phyloP scores from a whole-genome alignment of 768 basidiomycete species.

The Lactarius vividus region DNA sequence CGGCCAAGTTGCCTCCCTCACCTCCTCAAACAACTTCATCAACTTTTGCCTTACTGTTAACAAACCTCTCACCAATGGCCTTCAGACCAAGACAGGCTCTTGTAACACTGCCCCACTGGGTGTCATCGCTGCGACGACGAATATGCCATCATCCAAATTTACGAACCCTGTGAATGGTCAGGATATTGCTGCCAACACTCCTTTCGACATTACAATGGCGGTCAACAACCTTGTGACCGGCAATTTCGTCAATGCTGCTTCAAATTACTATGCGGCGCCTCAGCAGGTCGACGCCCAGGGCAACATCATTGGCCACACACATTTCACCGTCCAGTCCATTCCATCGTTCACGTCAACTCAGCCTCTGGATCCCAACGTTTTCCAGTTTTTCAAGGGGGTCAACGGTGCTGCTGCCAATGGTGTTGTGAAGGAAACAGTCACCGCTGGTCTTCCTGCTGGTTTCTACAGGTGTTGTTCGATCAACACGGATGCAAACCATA shows the following conservation, averaged over 20 bases:
- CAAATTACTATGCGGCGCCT: constrained; percentile 55
- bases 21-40: constrained; percentile 73
- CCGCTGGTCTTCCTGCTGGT: constrained; percentile 44
- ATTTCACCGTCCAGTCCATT: constrained; percentile 59
- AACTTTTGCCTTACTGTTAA: constrained; percentile 55
- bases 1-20: constrained; percentile 56
- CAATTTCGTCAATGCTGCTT: constrained; percentile 52
- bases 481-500: constrained; percentile 47
- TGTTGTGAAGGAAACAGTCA: constrained; percentile 38
- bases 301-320: constrained; percentile 57
- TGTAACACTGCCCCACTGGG: constrained; percentile 67
- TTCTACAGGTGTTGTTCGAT: constrained; percentile 43
- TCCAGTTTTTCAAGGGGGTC: constrained; percentile 59
- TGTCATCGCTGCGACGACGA: constrained; percentile 46
- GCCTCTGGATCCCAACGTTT: constrained; percentile 48
- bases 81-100: constrained; percentile 49
- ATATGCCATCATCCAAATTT: constrained; percentile 58
- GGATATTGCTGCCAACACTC: constrained; percentile 42
- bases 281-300: constrained; percentile 49
- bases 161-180: constrained; percentile 45
- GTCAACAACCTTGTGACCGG: constrained; percentile 49
- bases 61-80: constrained; percentile 59
- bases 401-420: constrained; percentile 47
- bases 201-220: constrained; percentile 54
- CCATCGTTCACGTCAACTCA: constrained; percentile 46